These are phyloP conservation scores for Phytophthora kernoviae DNA, from an alignment of 352 stramenopile genomes.

Conservation along the genomic window DNA sequence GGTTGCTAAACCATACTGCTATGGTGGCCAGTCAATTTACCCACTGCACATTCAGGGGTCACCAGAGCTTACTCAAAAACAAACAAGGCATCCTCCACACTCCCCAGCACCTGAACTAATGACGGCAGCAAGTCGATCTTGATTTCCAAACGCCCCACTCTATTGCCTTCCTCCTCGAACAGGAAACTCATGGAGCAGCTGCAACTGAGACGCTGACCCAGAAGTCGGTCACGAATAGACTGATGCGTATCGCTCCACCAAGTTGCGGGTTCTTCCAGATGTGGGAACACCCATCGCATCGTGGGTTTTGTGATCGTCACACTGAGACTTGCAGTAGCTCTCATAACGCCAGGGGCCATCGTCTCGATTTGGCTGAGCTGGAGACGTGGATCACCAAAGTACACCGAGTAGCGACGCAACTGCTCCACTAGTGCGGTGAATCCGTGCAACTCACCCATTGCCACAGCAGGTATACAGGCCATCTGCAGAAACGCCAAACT, in stretches of 20 bases:
- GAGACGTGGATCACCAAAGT: constrained; percentile 15
- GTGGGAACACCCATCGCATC: constrained; percentile 13
- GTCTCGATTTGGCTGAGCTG: constrained; percentile 20
- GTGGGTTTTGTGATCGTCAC: constrained; percentile 28
- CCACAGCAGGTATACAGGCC: constrained; percentile 12
- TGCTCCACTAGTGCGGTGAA: constrained; percentile 18
- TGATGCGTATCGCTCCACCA: neutral
- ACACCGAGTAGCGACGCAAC: constrained; percentile 12
- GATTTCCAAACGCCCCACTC: constrained; percentile 14
- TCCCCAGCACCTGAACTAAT: constrained; percentile 9
- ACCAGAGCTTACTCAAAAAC: neutral
- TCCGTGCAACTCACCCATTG: constrained; percentile 19
- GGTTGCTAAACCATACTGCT: no score
- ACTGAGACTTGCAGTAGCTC: constrained; percentile 16
- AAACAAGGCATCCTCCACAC: neutral
- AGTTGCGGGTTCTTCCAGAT: neutral
- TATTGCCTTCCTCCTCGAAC: constrained; percentile 11
- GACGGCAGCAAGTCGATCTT: constrained; percentile 7
- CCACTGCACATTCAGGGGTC: neutral
- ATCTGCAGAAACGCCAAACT: constrained; percentile 10
- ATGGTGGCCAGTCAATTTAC: neutral
- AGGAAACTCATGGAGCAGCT: constrained; percentile 14
- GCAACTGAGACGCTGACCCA: constrained; percentile 18
- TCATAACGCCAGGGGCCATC: constrained; percentile 11
- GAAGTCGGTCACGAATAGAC: constrained; percentile 10